Percentiles rank a stretch among this genome's conserved stretches.
Conservation (phyloP, 2,329 filamentous ascomycete species). For the Decorospora gaudefroyi region DNA sequence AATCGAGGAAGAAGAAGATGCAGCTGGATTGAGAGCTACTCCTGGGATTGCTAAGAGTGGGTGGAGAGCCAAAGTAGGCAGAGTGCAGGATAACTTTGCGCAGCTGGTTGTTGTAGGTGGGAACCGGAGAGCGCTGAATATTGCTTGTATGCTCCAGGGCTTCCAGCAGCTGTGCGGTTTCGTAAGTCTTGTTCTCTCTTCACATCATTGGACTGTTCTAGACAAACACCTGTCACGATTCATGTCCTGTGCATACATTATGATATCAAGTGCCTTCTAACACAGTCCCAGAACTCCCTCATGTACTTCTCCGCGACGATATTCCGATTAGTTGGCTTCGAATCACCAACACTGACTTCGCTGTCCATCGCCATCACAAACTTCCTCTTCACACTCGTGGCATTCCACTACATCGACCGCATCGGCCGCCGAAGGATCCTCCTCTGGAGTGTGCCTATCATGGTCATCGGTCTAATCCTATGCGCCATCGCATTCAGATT, state of each 20-base stretch:
- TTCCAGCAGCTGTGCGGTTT: slow-evolving; percentile 80
- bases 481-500: slow-evolving; percentile 74
- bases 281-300: slow-evolving; percentile 46
- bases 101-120: slow-evolving; percentile 52
- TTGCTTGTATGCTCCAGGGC: slow-evolving; percentile 84
- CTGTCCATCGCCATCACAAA: slow-evolving; percentile 54
- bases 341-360: slow-evolving; percentile 51
- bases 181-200: slow-evolving; percentile 28
- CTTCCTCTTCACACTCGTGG: slow-evolving; percentile 53
- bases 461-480: slow-evolving; percentile 72
- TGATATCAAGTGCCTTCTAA: not conserved
- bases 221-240: not conserved
- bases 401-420: slow-evolving; percentile 52
- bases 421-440: slow-evolving; percentile 63
- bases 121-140: slow-evolving; percentile 75
- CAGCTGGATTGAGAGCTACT: slow-evolving; percentile 46
- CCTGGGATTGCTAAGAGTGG: slow-evolving; percentile 36
- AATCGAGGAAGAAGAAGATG: slow-evolving; percentile 69
- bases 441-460: slow-evolving; percentile 80
- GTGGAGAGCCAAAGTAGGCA: slow-evolving; percentile 48
- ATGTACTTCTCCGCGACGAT: slow-evolving; percentile 57
- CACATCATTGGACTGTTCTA: not conserved
- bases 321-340: slow-evolving; percentile 54
- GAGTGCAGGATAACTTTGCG: slow-evolving; percentile 60
- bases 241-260: not conserved